phyloP scores from a whole-genome alignment of 352 stramenopile genomes.

The Phytophthora macrochlamydospora region DNA sequence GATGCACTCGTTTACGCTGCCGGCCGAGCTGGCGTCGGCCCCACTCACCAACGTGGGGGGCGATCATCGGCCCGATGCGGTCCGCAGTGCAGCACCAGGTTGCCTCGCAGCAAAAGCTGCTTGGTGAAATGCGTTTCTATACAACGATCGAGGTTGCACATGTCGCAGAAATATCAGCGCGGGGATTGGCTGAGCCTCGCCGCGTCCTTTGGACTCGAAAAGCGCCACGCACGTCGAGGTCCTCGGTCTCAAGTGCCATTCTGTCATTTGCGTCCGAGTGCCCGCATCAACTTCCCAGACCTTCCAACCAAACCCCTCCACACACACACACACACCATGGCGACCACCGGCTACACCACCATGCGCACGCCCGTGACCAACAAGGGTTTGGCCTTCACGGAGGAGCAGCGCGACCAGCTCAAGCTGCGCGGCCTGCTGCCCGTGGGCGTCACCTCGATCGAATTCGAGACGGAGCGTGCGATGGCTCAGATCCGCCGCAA shows the following conservation, averaged over 20 bases:
- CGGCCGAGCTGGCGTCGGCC: neutral
- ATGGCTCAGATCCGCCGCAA: conserved; percentile 87
- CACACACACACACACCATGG: conserved; percentile 10
- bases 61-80: too few species aligned
- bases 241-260: conserved; percentile 15
- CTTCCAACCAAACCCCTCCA: neutral
- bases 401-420: conserved; percentile 86
- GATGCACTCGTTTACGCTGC: neutral
- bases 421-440: conserved; percentile 93
- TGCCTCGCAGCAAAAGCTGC: neutral
- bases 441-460: conserved; percentile 75
- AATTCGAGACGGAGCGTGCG: conserved; percentile 90
- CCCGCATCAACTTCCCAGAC: conserved; percentile 6
- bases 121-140: neutral
- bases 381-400: conserved; percentile 94
- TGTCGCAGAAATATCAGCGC: neutral
- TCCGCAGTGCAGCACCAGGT: neutral
- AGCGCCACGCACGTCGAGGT: neutral
- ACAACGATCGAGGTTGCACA: neutral
- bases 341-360: conserved; percentile 54
- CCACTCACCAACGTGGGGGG: neutral
- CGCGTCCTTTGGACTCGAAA: neutral
- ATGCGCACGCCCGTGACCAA: conserved; percentile 91
- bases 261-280: conserved; percentile 32
- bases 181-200: neutral